Percentiles rank a stretch among this genome's conserved stretches.
These are phyloP conservation scores for Huntiella bhutanensis DNA, from an alignment of 2,329 filamentous ascomycete genomes.

Conservation along the genomic window DNA sequence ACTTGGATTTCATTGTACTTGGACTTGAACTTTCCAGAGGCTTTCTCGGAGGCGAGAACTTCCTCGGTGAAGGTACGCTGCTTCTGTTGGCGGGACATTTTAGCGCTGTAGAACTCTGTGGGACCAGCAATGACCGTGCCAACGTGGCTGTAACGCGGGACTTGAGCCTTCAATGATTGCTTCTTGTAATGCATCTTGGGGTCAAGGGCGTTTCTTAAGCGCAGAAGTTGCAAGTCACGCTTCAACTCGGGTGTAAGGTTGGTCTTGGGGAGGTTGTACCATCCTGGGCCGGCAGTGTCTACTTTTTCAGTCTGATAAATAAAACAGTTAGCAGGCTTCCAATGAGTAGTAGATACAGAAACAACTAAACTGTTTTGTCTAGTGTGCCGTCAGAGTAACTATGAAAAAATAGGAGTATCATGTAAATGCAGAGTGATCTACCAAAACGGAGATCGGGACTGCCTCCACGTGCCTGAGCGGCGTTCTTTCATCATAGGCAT, in stretches of 20 bases:
- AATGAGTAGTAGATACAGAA: no score
- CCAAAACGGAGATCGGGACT: conserved; percentile 24
- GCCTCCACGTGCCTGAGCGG: conserved; percentile 21
- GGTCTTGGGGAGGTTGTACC: conserved; percentile 79
- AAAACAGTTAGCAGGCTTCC: no score
- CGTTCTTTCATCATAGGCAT: conserved; percentile 23
- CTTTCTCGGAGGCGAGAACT: conserved; percentile 37
- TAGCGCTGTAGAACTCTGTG: conserved; percentile 66
- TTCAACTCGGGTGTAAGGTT: conserved; percentile 70
- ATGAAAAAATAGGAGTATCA: conserved; percentile 40
- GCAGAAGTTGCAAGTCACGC: conserved; percentile 71
- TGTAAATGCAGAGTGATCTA: conserved; percentile 33
- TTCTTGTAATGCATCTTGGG: conserved; percentile 87
- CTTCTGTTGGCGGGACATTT: conserved; percentile 70
- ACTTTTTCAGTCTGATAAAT: conserved; percentile 3
- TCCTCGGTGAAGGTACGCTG: conserved; percentile 79
- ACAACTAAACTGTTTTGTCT: no score
- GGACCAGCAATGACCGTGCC: conserved; percentile 78
- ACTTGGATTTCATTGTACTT: conserved; percentile 78
- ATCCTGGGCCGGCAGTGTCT: conserved; percentile 54
- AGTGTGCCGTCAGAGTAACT: conserved; percentile 49
- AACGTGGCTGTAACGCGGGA: conserved; percentile 73
- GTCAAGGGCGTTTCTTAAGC: conserved; percentile 77
- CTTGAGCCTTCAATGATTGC: conserved; percentile 19
- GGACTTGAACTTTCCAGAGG: conserved; percentile 46